Base-by-base conservation (phyloP, 148 eudicot genomes). In the Chenopodium berlandieri region DNA sequence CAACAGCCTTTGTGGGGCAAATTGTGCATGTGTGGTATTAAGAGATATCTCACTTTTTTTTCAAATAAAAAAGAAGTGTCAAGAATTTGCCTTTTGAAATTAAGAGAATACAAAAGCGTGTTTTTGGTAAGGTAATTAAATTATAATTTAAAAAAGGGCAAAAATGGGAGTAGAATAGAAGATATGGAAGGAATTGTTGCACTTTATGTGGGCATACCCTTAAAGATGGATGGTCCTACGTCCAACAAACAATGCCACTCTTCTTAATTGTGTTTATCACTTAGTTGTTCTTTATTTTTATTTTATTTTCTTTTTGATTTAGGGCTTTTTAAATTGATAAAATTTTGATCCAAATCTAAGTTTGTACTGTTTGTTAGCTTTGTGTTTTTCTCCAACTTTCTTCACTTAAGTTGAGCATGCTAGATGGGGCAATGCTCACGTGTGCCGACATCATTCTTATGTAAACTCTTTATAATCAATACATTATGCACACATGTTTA, bases 401-500 rank as follows among this genome's bases (percentile, higher is more conserved):
- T 10, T 44, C 2, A 30, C 64, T 80, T 84, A 71, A 48, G 67
- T 31, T 46, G 73, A 70, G 73, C 83, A 80, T 70, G 80, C 78
- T 60, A 32, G 75, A 75, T 75, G 79, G 67, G 79, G 79, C 56
- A 76, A 68, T 4, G 52, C 56, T 82, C 75, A 76, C 79, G 80
- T 82, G 79, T 82, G 75, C 27, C 68, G 76, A 54, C 58, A 82
- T 75, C 79, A 56, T 56, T 65, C 9, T 75, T 75, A 8, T 76
- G 52, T 58, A 23, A 25, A 31, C 67, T 54, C 60, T 40, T 27
- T 27, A 69, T 34, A 71, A 84, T 84, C 83, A 84, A 77, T 84
- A 65, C 78, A 80, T 71, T 81, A 80, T 67, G 34, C 81, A 47
- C 76, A 80, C 86, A 78, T 80, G 81, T 77, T 20, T 31, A 58